phyloP scores from a whole-genome alignment of 2,329 filamentous ascomycete genomes.

The Talaromyces islandicus region DNA sequence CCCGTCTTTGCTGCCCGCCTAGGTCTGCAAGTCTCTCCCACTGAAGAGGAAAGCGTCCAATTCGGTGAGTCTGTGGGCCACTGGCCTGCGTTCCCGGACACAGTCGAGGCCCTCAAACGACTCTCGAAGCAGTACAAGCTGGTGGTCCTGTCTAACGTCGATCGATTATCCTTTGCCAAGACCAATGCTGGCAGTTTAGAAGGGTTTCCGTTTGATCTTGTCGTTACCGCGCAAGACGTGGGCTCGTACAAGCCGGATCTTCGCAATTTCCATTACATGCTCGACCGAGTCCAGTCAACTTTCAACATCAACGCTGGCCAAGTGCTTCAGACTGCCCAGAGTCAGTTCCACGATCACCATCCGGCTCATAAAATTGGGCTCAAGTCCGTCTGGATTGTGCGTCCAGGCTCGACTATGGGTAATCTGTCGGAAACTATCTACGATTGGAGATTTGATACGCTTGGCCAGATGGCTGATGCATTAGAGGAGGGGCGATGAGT shows the following conservation, averaged over 20 bases:
- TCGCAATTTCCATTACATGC: constrained; percentile 61
- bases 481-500: not conserved
- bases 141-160: constrained; percentile 54
- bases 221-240: constrained; percentile 66
- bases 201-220: constrained; percentile 53
- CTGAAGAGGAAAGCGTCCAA: constrained; percentile 29
- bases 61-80: constrained; percentile 46
- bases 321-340: constrained; percentile 60
- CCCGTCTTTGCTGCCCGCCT: too few relatives aligned
- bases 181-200: constrained; percentile 46
- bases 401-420: too few relatives aligned
- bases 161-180: constrained; percentile 44
- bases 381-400: constrained; percentile 53
- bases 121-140: constrained; percentile 48
- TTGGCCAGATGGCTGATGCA: too few relatives aligned
- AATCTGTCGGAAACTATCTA: too few relatives aligned
- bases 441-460: too few relatives aligned
- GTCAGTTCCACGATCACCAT: constrained; percentile 61
- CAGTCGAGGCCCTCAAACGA: constrained; percentile 45
- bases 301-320: constrained; percentile 54
- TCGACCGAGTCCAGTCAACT: constrained; percentile 47
- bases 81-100: constrained; percentile 56
- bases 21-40: too few relatives aligned
- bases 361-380: constrained; percentile 58
- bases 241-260: constrained; percentile 64